A percentile compares a stretch with the other conserved stretches of the same genome.
phyloP scores from a whole-genome alignment of 1,284 basidiomycete species.

The Exobasidium rhododendri region DNA sequence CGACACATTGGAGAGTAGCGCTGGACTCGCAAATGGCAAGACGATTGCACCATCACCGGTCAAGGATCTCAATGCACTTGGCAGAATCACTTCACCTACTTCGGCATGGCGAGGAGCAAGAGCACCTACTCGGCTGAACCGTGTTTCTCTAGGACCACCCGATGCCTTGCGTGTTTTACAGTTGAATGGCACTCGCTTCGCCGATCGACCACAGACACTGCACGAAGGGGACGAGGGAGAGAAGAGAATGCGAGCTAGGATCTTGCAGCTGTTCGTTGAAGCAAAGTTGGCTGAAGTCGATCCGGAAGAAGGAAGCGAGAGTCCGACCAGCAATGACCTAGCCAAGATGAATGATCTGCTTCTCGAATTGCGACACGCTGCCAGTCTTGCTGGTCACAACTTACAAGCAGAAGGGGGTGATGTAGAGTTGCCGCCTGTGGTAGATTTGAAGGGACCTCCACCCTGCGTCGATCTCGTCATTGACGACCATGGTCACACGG shows the following conservation, averaged over 20 bases:
- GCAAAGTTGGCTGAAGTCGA: conserved; percentile 23
- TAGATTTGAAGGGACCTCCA: conserved; percentile 60
- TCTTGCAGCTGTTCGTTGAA: conserved; percentile 49
- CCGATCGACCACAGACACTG: conserved; percentile 43
- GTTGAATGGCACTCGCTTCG: conserved; percentile 39
- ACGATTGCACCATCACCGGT: conserved; percentile 38
- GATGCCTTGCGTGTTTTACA: conserved; percentile 22
- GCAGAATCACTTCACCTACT: conserved; percentile 20
- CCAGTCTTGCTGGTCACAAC: conserved; percentile 50
- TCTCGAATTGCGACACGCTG: conserved; percentile 28
- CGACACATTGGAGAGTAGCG: neutral
- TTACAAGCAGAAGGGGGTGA: conserved; percentile 62
- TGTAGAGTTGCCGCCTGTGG: conserved; percentile 64
- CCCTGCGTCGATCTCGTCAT: conserved; percentile 63
- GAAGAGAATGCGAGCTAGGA: conserved; percentile 41
- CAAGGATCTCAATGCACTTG: conserved; percentile 49
- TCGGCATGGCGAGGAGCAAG: conserved; percentile 37
- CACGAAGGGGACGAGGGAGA: conserved; percentile 44
- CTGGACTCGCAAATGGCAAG: neutral
- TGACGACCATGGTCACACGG: conserved; percentile 91
- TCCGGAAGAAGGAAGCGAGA: conserved; percentile 20
- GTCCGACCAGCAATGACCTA: conserved; percentile 13
- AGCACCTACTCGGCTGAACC: conserved; percentile 26
- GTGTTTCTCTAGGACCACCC: conserved; percentile 32
- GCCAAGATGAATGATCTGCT: conserved; percentile 25